Evolutionary conservation across 2,329 filamentous ascomycete species (phyloP).

Genomic region (Thelonectria blattea): DNA sequence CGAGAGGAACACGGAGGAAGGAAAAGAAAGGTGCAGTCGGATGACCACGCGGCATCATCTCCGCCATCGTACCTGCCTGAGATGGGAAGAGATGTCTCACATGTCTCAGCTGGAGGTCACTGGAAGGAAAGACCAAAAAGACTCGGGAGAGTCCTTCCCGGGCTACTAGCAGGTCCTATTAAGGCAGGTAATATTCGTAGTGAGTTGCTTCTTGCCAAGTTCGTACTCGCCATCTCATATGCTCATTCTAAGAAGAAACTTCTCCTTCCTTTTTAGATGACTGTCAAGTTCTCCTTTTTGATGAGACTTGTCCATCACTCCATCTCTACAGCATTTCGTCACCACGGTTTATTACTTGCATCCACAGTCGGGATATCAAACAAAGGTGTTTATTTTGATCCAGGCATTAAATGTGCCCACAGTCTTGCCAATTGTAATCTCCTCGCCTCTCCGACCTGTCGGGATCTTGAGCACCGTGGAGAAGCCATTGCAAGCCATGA

Average conservation of each 20-base stretch:
- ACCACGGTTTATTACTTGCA: not conserved
- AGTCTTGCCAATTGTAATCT: constrained; percentile 5
- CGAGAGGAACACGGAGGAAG: not conserved
- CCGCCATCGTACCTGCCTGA: too few relatives aligned
- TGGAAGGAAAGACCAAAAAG: too few relatives aligned
- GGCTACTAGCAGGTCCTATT: too few relatives aligned
- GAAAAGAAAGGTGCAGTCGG: too few relatives aligned
- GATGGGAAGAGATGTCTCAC: too few relatives aligned
- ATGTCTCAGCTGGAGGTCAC: too few relatives aligned
- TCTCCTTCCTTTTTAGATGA: not conserved
- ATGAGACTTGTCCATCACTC: not conserved
- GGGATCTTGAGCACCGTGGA: not conserved
- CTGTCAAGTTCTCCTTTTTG: not conserved
- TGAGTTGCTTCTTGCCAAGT: too few relatives aligned
- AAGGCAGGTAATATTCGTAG: too few relatives aligned
- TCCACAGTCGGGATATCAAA: not conserved
- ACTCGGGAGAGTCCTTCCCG: too few relatives aligned
- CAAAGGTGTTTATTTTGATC: constrained; percentile 9
- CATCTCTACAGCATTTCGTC: not conserved
- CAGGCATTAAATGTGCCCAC: not conserved
- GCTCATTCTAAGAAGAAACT: not conserved
- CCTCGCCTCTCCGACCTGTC: not conserved
- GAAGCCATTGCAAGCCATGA: constrained; percentile 3
- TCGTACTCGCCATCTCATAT: too few relatives aligned
- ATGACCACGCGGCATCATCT: too few relatives aligned